Conservation (phyloP, 306 rosid species). For the Senna tora region DNA sequence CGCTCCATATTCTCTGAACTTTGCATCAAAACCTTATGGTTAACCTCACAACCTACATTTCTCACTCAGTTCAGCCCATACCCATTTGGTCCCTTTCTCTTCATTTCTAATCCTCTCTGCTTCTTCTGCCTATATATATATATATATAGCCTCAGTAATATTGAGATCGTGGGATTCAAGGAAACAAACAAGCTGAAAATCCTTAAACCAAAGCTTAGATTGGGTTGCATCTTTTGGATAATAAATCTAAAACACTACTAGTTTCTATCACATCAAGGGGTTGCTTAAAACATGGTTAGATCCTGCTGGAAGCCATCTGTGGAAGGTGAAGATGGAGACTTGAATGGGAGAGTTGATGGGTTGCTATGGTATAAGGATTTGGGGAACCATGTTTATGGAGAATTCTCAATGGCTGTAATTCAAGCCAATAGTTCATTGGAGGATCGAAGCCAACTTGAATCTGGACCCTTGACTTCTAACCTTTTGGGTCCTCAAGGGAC, state of each 20-base stretch:
- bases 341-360: slow-evolving; percentile 70
- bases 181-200: slow-evolving; percentile 33
- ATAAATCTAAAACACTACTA: slow-evolving; percentile 29
- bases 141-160: slow-evolving; percentile 37
- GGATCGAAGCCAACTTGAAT: slow-evolving; percentile 83
- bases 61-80: slow-evolving; percentile 72
- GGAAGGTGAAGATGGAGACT: slow-evolving; percentile 63
- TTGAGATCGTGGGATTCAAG: slow-evolving; percentile 37
- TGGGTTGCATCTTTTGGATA: slow-evolving; percentile 45
- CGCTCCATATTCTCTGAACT: slow-evolving; percentile 76
- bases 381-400: slow-evolving; percentile 81
- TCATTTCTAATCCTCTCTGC: slow-evolving; percentile 62
- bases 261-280: slow-evolving; percentile 14
- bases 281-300: slow-evolving; percentile 60
- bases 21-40: slow-evolving; percentile 49
- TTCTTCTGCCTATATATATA: slow-evolving; percentile 45
- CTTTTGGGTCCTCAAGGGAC: slow-evolving; percentile 73
- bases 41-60: slow-evolving; percentile 66
- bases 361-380: slow-evolving; percentile 87
- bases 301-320: slow-evolving; percentile 75
- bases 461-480: slow-evolving; percentile 71
- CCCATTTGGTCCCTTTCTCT: slow-evolving; percentile 66
- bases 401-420: slow-evolving; percentile 89
- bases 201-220: slow-evolving; percentile 21
- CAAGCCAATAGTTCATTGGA: slow-evolving; percentile 83